These are phyloP conservation scores for Neohortaea acidophila DNA, from an alignment of 495 filamentous ascomycete genomes.

Conservation along the genomic window DNA sequence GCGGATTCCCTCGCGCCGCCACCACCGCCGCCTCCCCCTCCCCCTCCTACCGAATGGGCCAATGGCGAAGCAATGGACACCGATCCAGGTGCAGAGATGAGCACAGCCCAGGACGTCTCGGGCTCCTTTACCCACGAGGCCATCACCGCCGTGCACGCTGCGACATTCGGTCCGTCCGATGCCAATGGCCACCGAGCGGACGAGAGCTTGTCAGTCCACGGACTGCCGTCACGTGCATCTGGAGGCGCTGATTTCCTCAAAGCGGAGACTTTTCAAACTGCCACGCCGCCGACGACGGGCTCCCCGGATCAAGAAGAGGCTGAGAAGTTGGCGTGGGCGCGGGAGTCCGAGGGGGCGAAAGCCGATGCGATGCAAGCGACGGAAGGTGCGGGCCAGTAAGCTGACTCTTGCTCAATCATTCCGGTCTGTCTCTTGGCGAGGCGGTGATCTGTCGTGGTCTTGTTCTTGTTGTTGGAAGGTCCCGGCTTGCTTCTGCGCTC, in stretches of 20 bases:
- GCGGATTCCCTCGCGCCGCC: slow-evolving; percentile 29
- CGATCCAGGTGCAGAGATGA: not conserved
- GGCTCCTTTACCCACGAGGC: slow-evolving; percentile 12
- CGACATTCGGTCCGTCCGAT: slow-evolving; percentile 1
- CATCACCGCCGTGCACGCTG: slow-evolving; percentile 5
- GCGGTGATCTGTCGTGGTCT: too few relatives aligned
- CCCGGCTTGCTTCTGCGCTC: too few relatives aligned
- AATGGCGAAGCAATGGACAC: slow-evolving; percentile 15
- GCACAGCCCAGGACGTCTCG: slow-evolving; percentile 10
- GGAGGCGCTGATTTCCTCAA: slow-evolving; percentile 5
- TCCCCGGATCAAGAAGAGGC: slow-evolving; percentile 17
- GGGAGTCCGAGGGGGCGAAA: slow-evolving; percentile 19
- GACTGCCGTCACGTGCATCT: too few relatives aligned
- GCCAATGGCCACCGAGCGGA: slow-evolving; percentile 5
- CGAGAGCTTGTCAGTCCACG: slow-evolving; percentile 4
- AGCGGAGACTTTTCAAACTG: slow-evolving; percentile 21
- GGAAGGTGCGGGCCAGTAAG: too few relatives aligned
- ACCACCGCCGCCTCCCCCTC: slow-evolving; percentile 33
- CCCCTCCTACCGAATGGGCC: slow-evolving; percentile 20
- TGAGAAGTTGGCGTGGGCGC: slow-evolving; percentile 5
- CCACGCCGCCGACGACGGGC: slow-evolving; percentile 25
- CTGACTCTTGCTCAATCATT: too few relatives aligned
- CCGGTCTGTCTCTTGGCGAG: too few relatives aligned
- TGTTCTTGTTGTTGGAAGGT: too few relatives aligned
- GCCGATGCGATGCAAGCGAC: slow-evolving; percentile 18